Percentiles rank a stretch among this genome's conserved stretches.
phyloP scores from a whole-genome alignment of 2,329 filamentous ascomycete species.

The Knufia fluminis region DNA sequence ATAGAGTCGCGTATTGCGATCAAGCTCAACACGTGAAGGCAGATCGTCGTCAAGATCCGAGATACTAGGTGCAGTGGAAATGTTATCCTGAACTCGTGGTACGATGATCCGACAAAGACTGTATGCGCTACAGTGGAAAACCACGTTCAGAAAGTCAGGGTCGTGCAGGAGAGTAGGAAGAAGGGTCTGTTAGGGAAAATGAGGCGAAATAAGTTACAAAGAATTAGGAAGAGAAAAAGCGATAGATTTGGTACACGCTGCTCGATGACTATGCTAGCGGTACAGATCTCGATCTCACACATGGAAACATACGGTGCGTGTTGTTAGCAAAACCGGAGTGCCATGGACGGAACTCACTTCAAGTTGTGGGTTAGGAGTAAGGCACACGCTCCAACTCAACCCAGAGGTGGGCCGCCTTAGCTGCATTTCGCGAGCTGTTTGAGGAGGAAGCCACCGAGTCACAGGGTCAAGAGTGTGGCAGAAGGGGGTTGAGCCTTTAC shows the following conservation, averaged over 20 bases:
- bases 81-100: background rate
- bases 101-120: background rate
- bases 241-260: background rate
- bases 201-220: constrained; percentile 4
- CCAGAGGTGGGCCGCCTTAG: background rate
- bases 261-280: background rate
- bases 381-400: background rate
- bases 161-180: constrained; percentile 6
- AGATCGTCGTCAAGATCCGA: too few relatives aligned
- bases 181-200: constrained; percentile 14
- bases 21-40: too few relatives aligned
- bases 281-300: background rate
- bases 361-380: background rate
- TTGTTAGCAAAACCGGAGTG: constrained; percentile 2
- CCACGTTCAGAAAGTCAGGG: constrained; percentile 1
- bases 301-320: too few relatives aligned
- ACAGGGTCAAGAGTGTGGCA: constrained; percentile 5
- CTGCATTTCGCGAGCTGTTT: background rate
- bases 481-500: background rate
- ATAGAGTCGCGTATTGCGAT: too few relatives aligned
- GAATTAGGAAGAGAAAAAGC: background rate
- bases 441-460: constrained; percentile 9
- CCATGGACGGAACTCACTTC: constrained; percentile 3
- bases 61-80: too few relatives aligned
- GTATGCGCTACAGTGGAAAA: constrained; percentile 3